These are phyloP conservation scores for Podaxis sp. DNA, from an alignment of 768 basidiomycete genomes.

Conservation along the genomic window DNA sequence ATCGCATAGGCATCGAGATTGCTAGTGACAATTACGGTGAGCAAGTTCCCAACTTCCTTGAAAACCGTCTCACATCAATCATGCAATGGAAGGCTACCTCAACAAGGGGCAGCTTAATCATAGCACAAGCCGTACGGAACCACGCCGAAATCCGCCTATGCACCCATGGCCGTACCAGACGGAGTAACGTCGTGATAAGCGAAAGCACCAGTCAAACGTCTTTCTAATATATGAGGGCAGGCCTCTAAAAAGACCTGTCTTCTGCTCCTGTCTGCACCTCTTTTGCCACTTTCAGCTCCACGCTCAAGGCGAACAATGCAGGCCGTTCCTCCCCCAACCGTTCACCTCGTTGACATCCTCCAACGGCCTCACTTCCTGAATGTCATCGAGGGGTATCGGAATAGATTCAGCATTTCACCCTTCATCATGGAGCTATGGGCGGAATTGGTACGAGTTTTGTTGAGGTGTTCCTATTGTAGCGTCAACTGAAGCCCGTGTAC, in stretches of 20 bases:
- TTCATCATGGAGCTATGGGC: conserved; percentile 7
- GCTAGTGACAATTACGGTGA: not conserved
- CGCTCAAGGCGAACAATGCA: not conserved
- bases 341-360: conserved; percentile 1
- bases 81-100: not conserved
- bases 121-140: not conserved
- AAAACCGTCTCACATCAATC: not conserved
- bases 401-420: not conserved
- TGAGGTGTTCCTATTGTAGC: not conserved
- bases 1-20: not conserved
- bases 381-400: not conserved
- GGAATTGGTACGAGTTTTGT: not conserved
- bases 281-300: not conserved
- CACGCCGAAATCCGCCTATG: not conserved
- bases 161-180: not conserved
- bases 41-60: not conserved
- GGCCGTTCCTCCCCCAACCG: not conserved
- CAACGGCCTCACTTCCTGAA: conserved; percentile 1
- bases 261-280: not conserved
- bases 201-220: not conserved
- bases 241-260: not conserved
- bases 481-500: not conserved
- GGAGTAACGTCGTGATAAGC: not conserved
- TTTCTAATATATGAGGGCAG: not conserved
- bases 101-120: not conserved